Evolutionary conservation across 352 stramenopile species (phyloP), one percentile per base, ranked within the genome.

Genomic region (Albugo laibachii): DNA sequence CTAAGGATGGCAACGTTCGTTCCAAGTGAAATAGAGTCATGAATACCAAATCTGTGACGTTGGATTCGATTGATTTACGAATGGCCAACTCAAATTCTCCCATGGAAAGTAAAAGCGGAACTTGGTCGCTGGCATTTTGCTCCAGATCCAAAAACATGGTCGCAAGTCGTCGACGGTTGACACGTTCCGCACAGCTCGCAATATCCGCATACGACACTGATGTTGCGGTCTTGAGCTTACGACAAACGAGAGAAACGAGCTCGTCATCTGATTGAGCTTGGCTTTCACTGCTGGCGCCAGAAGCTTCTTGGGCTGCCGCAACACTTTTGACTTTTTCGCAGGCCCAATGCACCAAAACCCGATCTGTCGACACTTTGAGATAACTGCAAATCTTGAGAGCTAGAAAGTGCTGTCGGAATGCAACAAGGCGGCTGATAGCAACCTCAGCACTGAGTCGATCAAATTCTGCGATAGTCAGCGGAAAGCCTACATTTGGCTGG

Each of bases 371-470:
- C 36, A 88, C 69, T 50, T 83, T 76, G 27, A 94, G 45, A 53
- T 92, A 88, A 37, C 93, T 70, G 56, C 83, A 94, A 36, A 94
- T 86, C 54, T 92, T 93, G 27, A 92, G 67, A n/a, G 83, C 82
- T 12, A 94, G 58, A 41, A 92, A 88, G 59, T 94, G 80, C 16
- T 92, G 73, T 15, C 70, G 70, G 59, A 92, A 73, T 4, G 71
- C 64, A 0, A 89, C 77, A 3, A 95, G 63, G 0, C 82, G 79
- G 41, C 79, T 82, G 18, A 94, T 63, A 16, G 94, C 69, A 20
- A 93, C 79, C 45, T 93, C 78, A 2, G 81, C 66, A 15, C 69
- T 83, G 21, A 95, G 46, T 3, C 69, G 70, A 35, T 92, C 79
- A 55, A 82, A 93, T 55, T 93, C 73, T 10, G 56, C 64, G 4